Conservation (phyloP, 2,329 filamentous ascomycete species). For the Scedosporium minutisporum region DNA sequence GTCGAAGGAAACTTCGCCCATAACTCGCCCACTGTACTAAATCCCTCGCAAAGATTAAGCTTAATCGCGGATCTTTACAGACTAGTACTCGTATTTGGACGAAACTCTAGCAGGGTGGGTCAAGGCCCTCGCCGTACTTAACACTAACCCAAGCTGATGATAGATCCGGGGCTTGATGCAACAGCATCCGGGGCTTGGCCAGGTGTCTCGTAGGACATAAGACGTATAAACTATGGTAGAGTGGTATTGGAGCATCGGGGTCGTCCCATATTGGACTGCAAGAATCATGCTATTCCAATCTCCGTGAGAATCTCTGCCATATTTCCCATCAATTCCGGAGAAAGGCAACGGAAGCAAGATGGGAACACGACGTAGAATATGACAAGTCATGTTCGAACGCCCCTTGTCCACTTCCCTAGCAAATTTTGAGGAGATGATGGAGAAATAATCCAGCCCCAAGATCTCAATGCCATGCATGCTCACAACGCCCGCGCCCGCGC, state of each 20-base stretch:
- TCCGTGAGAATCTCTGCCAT: no score
- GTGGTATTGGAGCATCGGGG: neutral
- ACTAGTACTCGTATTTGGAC: no score
- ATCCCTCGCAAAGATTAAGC: no score
- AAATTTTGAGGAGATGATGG: neutral
- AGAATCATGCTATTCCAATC: neutral
- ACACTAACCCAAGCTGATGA: no score
- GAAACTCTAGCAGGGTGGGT: no score
- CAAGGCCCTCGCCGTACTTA: no score
- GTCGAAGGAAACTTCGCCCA: no score
- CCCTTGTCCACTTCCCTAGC: neutral
- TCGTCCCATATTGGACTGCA: neutral
- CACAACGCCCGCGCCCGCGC: neutral
- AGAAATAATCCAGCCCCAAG: neutral
- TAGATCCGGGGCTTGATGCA: no score
- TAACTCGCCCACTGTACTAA: no score
- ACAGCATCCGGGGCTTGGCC: neutral
- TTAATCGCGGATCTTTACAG: no score
- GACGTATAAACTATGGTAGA: neutral
- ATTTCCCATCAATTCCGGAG: neutral
- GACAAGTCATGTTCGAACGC: neutral
- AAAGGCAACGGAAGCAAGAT: neutral
- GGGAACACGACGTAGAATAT: neutral
- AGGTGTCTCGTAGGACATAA: neutral
- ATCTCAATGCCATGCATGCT: neutral